Base-by-base conservation (phyloP, 73 alveolate genomes). In the Breviolum minutum region DNA sequence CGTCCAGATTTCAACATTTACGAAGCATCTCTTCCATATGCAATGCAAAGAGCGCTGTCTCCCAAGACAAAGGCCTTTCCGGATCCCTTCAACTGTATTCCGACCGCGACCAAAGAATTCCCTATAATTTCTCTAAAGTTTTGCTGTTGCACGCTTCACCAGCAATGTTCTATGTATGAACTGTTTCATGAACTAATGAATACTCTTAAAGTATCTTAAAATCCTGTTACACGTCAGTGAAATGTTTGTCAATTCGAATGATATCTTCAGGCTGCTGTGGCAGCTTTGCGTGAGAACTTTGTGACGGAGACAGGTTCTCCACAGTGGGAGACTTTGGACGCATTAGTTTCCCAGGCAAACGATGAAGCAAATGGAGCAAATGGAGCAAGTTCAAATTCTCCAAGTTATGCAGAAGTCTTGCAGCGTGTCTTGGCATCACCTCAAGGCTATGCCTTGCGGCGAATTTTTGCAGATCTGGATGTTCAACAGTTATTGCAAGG, bases 1-100 rank as follows among this genome's bases (percentile, higher is more conserved):
- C 80, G 84, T 26, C 96, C 96, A 19, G 96, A 89, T 87, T 89
- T 89, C 87, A 89, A 89, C 87, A 89, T 89, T 87, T 89, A 89
- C 84, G 96, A 89, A 70, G 96, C 96, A 7, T 89, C 96, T 19
- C 73, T 89, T 62, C 96, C 96, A 8, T 89, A 89, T 27, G 96
- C 96, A 30, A 71, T 89, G 84, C 96, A 89, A 73, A 73, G 96
- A 26, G 96, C 96, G 6, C 82, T 89, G 30, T 89, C 96, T 17
- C 96, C 96, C 29, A 30, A 89, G 74, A 89, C 96, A 20, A 73
- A 89, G 96, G 96, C 69, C n/a, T 24, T 40, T n/a, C n/a, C n/a
- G n/a, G n/a, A n/a, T n/a, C n/a, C n/a, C n/a, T n/a, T 40, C 54
- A 40, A 40, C 54, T 40, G 54, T 40, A 40, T 40, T 40, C 54